Evolutionary conservation across 306 rosid genomes (phyloP), one percentile per base, ranked within the genome.

Genomic region (Vigna reflexopilosa): DNA sequence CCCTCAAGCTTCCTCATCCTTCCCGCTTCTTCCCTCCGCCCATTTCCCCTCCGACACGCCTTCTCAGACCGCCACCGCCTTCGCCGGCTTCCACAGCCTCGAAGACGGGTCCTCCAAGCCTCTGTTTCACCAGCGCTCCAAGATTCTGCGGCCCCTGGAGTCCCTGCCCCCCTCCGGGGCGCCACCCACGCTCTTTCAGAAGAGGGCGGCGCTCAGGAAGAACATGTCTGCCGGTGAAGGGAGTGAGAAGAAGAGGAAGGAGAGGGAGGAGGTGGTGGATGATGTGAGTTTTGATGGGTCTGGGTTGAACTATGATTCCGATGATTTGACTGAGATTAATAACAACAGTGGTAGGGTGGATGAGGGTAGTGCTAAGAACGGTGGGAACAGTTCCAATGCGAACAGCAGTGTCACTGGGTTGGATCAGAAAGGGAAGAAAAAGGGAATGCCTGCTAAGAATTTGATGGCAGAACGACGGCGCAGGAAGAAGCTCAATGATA

Each of bases 381-480:
- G 87, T 52, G 93, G 91, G 38, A 87, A 61, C 54, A 83, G 83
- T 67, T 89, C 91, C 34, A 88, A 90, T 78, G 96, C 78, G 1
- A 90, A 86, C n/a, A 88, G 90, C 26, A 83, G 83, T 1, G 79
- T 83, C 1, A 86, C 90, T 3, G 84, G 80, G 28, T 87, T 82
- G 64, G 92, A 85, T 77, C 91, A 82, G 28, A 95, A 89, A 82
- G 99, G 96, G 76, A 93, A 95, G 94, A 95, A 91, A 86, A 93
- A 91, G 72, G 97, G 98, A 57, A 71, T 91, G 83, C 99, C 98
- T 22, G 98, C 98, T 4, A 95, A 95, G 88, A 95, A 93, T 83
- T 85, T 95, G 84, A 95, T 95, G 99, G 99, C 99, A 0, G 99
- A 95, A 77, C 87, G 99, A 62, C 96, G 98, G 42, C 93, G 99